Conservation (phyloP, 2,329 filamentous ascomycete species). For the Sodiomyces alkalinus region DNA sequence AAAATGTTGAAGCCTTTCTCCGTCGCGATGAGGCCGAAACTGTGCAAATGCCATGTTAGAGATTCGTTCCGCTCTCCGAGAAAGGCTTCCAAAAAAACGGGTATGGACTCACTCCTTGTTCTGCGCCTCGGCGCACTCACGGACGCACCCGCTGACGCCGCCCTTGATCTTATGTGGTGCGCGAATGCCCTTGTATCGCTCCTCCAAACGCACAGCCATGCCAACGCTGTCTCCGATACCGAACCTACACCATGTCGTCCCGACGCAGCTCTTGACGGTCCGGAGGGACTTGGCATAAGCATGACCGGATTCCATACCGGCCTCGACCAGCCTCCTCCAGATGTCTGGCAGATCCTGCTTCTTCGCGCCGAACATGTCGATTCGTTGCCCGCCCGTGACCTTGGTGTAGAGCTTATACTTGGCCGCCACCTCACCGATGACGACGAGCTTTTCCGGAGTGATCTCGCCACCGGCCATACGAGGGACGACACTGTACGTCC, state of each 20-base stretch:
- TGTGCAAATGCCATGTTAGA: conserved; percentile 17
- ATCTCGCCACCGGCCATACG: conserved; percentile 76
- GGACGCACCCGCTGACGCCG: conserved; percentile 79
- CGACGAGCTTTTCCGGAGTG: conserved; percentile 69
- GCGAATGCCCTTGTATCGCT: conserved; percentile 86
- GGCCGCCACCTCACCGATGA: conserved; percentile 71
- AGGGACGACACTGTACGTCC: conserved; percentile 79
- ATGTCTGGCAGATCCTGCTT: conserved; percentile 76
- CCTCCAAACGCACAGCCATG: conserved; percentile 75
- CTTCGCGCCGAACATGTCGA: conserved; percentile 83
- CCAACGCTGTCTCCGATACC: conserved; percentile 83
- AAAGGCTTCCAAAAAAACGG: neutral
- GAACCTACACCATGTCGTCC: conserved; percentile 81
- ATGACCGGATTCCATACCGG: conserved; percentile 80
- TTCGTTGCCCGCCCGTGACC: conserved; percentile 82
- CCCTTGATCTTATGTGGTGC: conserved; percentile 84
- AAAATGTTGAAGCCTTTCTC: conserved; percentile 92
- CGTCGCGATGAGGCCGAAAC: conserved; percentile 79
- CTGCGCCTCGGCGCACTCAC: conserved; percentile 84
- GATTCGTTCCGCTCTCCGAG: no score
- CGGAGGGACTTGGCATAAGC: conserved; percentile 81
- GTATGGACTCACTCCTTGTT: conserved; percentile 58
- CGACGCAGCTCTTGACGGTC: conserved; percentile 85
- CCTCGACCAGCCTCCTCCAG: conserved; percentile 66
- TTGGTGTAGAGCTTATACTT: conserved; percentile 79